Percentiles rank a stretch among this genome's conserved stretches.
These are phyloP conservation scores for Trichoderma sp. DNA, from an alignment of 2,329 filamentous ascomycete species.

Conservation along the genomic window DNA sequence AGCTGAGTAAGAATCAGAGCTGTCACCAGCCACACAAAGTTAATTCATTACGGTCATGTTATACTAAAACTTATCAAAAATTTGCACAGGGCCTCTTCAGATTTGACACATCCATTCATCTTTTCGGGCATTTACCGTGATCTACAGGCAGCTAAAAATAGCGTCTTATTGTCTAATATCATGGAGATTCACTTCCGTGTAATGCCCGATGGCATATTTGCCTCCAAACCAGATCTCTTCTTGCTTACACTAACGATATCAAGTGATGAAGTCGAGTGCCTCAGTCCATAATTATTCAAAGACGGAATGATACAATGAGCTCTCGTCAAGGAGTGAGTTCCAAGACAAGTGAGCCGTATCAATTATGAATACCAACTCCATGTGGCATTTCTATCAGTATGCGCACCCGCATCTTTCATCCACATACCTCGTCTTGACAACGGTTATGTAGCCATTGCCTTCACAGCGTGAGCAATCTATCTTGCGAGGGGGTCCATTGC, in stretches of 20 bases:
- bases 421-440: background rate
- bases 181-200: background rate
- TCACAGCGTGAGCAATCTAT: background rate
- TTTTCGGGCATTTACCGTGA: background rate
- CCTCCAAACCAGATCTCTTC: background rate
- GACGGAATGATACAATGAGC: background rate
- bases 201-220: background rate
- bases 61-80: constrained; percentile 9
- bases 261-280: no score
- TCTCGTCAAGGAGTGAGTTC: background rate
- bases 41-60: background rate
- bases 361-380: background rate
- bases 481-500: background rate
- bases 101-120: background rate
- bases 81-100: background rate
- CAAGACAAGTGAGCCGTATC: background rate
- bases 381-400: background rate
- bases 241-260: background rate
- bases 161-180: background rate
- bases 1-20: constrained; percentile 13
- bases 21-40: constrained; percentile 16
- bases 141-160: constrained; percentile 10
- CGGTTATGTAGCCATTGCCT: background rate
- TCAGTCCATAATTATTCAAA: background rate
- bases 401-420: background rate